phyloP scores from a whole-genome alignment of 805 yeast genomes.

The Zygotorulaspora sp. region DNA sequence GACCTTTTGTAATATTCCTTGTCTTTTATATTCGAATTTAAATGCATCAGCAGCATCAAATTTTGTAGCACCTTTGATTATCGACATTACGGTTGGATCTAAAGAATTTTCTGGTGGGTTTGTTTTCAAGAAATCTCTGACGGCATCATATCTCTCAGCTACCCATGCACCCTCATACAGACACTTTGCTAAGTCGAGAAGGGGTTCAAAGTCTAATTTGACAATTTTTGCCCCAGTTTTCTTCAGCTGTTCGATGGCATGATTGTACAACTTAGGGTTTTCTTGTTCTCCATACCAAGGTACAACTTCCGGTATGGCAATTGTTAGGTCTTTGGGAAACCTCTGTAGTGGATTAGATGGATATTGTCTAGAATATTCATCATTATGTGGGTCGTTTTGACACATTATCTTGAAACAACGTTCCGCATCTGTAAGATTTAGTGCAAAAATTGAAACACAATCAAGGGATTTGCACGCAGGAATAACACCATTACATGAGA shows the following conservation, averaged over 20 bases:
- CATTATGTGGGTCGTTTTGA: conserved; percentile 57
- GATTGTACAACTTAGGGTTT: conserved; percentile 63
- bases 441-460: conserved; percentile 81
- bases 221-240: conserved; percentile 56
- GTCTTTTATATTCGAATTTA: conserved; percentile 81
- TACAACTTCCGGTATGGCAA: conserved; percentile 72
- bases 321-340: conserved; percentile 54
- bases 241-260: conserved; percentile 54
- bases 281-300: conserved; percentile 79
- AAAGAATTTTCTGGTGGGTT: conserved; percentile 65
- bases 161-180: conserved; percentile 99
- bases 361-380: conserved; percentile 74
- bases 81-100: conserved; percentile 77
- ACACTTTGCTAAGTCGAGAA: conserved; percentile 77
- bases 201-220: conserved; percentile 65
- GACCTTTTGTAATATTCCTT: conserved; percentile 67
- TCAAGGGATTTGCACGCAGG: conserved; percentile 96
- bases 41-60: conserved; percentile 80
- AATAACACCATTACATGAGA: conserved; percentile 87
- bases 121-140: conserved; percentile 62
- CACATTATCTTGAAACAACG: conserved; percentile 66
- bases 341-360: conserved; percentile 61
- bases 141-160: conserved; percentile 86
- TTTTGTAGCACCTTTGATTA: conserved; percentile 73
- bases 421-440: conserved; percentile 81